Conservation (phyloP, 345 rosid genomes). For the Acer campestre region DNA sequence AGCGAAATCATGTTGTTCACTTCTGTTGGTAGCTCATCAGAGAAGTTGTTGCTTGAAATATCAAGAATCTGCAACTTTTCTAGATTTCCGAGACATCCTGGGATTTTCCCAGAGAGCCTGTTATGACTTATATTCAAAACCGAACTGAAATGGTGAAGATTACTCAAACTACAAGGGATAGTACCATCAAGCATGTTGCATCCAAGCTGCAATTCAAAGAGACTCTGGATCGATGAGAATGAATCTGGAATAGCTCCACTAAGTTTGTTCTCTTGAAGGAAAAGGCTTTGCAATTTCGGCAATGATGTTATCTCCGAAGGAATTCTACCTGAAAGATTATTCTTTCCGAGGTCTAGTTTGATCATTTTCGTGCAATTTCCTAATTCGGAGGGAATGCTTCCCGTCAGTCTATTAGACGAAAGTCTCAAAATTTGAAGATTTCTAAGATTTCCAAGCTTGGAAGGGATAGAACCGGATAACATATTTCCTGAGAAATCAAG, state of each 20-base stretch:
- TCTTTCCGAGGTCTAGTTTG: slow-evolving; percentile 36
- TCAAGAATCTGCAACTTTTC: slow-evolving; percentile 41
- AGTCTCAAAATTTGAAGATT: slow-evolving; percentile 35
- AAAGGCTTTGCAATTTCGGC: slow-evolving; percentile 31
- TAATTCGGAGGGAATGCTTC: slow-evolving; percentile 37
- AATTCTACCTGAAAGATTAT: slow-evolving; percentile 35
- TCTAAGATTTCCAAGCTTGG: slow-evolving; percentile 34
- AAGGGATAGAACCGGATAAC: slow-evolving; percentile 39
- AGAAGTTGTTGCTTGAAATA: slow-evolving; percentile 41
- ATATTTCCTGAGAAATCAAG: slow-evolving; percentile 41
- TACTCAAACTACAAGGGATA: slow-evolving; percentile 41
- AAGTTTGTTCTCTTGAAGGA: slow-evolving; percentile 39
- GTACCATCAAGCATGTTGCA: slow-evolving; percentile 38
- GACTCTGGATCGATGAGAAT: slow-evolving; percentile 28
- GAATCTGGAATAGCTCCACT: slow-evolving; percentile 39
- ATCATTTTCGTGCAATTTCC: slow-evolving; percentile 36
- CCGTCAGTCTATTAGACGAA: slow-evolving; percentile 32
- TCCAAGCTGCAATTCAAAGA: slow-evolving; percentile 40
- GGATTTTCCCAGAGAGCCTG: slow-evolving; percentile 38
- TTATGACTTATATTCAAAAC: slow-evolving; percentile 43
- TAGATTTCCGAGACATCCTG: slow-evolving; percentile 37
- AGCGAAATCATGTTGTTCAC: slow-evolving; percentile 39
- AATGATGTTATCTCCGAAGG: slow-evolving; percentile 33
- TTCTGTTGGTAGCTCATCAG: slow-evolving; percentile 33
- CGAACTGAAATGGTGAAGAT: slow-evolving; percentile 37